phyloP scores from a whole-genome alignment of 306 rosid species.

The Albizia julibrissin region DNA sequence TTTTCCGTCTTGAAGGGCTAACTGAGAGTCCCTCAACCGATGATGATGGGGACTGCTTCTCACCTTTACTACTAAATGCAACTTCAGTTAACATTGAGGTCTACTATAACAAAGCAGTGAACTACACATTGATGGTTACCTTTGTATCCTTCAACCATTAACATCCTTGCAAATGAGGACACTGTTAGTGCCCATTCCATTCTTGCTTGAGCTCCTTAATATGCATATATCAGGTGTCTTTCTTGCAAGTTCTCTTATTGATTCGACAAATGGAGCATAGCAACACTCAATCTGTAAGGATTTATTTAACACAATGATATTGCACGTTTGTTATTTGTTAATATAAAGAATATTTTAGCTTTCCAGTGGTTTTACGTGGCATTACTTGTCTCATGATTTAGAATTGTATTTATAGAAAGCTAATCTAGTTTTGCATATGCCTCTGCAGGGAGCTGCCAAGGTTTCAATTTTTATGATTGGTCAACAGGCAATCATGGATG shows the following conservation, averaged over 20 bases:
- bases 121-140: conserved; percentile 98
- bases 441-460: conserved; percentile 94
- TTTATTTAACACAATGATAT: conserved; percentile 23
- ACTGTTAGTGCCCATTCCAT: conserved; percentile 28
- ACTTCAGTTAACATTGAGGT: conserved; percentile 90
- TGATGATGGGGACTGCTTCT: conserved; percentile 89
- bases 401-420: background rate
- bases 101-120: conserved; percentile 96
- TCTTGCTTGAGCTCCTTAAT: conserved; percentile 54
- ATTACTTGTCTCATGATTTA: background rate
- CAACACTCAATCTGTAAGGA: conserved; percentile 94
- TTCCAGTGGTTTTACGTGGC: conserved; percentile 7
- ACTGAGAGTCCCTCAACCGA: conserved; percentile 95
- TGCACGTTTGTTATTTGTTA: conserved; percentile 18
- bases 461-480: conserved; percentile 94
- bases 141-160: conserved; percentile 80
- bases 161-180: conserved; percentile 21
- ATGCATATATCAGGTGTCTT: conserved; percentile 66
- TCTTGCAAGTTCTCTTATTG: conserved; percentile 95
- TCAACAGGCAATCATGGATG: conserved; percentile 98
- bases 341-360: background rate
- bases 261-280: conserved; percentile 99
- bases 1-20: conserved; percentile 80
- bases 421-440: conserved; percentile 18
- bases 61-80: conserved; percentile 81